Evolutionary conservation across 257 asterid species (phyloP), one percentile per base, ranked within the genome.

Genomic region (Nicotiana undulata): DNA sequence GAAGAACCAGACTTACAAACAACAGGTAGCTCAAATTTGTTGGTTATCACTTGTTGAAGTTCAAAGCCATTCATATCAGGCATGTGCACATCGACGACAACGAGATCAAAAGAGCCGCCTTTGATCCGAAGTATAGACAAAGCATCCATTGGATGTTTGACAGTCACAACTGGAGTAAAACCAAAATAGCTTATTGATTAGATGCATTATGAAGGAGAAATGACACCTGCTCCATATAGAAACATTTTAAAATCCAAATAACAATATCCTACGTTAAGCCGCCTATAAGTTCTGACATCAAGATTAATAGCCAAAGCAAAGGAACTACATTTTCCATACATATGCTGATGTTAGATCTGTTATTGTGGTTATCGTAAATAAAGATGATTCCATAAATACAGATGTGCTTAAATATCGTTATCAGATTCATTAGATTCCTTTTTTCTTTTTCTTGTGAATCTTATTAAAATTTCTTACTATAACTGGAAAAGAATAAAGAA

Each of bases 1-100:
- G 22, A 31, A 64, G 74, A 9, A 66, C 6, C 49, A 22, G 20
- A 83, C 92, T 91, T 65, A 89, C 93, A 83, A 74, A 89, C 85
- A 63, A 91, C 93, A 44, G 93, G 93, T 75, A 91, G 70, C 40
- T 91, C 58, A 87, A 87, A 91, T 67, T 86, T 89, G 79, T 74
- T 82, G 13, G 89, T 64, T 72, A 91, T 85, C 76, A 79, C 80
- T 82, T 84, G 75, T 63, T 87, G 91, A 22, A 91, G 58, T 34
- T 89, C 86, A 66, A 87, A 85, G 8, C 91, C 93, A 34, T 82
- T 85, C 86, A 89, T 89, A 75, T 88, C 88, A 1, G 90, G 90
- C 90, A 88, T 88, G 87, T 88, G 91, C 18, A 88, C 91, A 83
- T 89, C 90, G 0, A 90, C 46, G 5, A 91, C 81, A 56, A 91